Conservation (phyloP, 345 rosid species). For the Lagerstroemia speciosa region DNA sequence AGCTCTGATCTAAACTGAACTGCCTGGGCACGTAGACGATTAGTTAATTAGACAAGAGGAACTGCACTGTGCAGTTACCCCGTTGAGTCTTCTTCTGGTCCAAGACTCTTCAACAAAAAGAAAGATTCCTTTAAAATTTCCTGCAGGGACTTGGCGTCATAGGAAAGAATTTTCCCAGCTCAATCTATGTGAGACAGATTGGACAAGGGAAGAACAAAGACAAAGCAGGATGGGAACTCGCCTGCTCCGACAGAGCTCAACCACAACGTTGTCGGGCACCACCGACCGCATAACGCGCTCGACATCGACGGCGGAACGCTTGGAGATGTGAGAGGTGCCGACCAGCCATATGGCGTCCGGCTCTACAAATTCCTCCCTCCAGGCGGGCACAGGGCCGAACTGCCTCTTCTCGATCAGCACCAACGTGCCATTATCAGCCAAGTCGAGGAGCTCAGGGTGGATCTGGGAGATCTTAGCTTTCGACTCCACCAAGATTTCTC, state of each 20-base stretch:
- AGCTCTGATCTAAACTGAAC: too few relatives aligned
- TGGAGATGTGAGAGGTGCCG: constrained; percentile 63
- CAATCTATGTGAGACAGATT: background rate
- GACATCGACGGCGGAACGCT: constrained; percentile 48
- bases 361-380: constrained; percentile 73
- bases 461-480: constrained; percentile 37
- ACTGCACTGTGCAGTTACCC: too few relatives aligned
- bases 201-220: background rate
- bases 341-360: constrained; percentile 74
- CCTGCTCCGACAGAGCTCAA: constrained; percentile 95
- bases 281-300: constrained; percentile 60
- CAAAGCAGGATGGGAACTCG: constrained; percentile 20
- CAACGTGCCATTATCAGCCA: constrained; percentile 53
- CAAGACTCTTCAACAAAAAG: too few relatives aligned
- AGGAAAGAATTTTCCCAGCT: background rate
- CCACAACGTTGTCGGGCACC: constrained; percentile 76
- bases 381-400: constrained; percentile 66
- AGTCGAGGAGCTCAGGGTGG: constrained; percentile 48
- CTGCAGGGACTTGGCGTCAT: too few relatives aligned
- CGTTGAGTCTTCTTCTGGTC: too few relatives aligned
- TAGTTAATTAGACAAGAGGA: too few relatives aligned
- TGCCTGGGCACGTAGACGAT: too few relatives aligned
- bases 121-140: too few relatives aligned
- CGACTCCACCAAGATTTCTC: constrained; percentile 40
- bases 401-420: constrained; percentile 48